phyloP scores from a whole-genome alignment of 305 asterid genomes.

The Stenogyne calaminthoides region DNA sequence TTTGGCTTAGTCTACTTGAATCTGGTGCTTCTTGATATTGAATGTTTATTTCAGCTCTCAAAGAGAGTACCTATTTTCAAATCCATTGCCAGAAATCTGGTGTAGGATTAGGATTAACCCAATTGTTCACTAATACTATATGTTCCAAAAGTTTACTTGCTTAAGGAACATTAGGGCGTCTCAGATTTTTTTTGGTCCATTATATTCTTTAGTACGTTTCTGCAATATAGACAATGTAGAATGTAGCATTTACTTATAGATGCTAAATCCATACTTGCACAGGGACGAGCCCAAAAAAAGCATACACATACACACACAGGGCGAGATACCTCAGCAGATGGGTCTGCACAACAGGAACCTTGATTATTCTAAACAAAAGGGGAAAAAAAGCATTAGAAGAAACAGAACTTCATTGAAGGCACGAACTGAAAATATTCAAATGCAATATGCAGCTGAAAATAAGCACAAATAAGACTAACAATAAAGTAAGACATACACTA shows the following conservation, averaged over 20 bases:
- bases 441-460: conserved; percentile 23
- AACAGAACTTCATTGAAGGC: conserved; percentile 18
- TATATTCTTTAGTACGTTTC: not conserved
- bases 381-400: conserved; percentile 29
- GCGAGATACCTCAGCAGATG: conserved; percentile 64
- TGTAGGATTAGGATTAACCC: not conserved
- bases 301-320: not conserved
- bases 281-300: not conserved
- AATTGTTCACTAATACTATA: not conserved
- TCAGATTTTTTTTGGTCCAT: not conserved
- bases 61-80: not conserved
- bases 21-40: not conserved
- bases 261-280: not conserved
- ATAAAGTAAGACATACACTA: conserved; percentile 24
- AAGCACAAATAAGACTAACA: conserved; percentile 11
- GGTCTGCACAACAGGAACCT: conserved; percentile 78
- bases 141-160: not conserved
- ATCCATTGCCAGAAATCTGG: not conserved
- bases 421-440: conserved; percentile 8
- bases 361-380: conserved; percentile 52
- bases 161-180: not conserved
- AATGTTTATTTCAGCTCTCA: conserved; percentile 7
- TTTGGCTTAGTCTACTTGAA: conserved; percentile 1
- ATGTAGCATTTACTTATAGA: not conserved
- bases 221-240: not conserved